A percentile compares a stretch with the other conserved stretches of the same genome.
phyloP scores from a whole-genome alignment of 2,329 filamentous ascomycete species.

The Chaetomiaceae sp. region DNA sequence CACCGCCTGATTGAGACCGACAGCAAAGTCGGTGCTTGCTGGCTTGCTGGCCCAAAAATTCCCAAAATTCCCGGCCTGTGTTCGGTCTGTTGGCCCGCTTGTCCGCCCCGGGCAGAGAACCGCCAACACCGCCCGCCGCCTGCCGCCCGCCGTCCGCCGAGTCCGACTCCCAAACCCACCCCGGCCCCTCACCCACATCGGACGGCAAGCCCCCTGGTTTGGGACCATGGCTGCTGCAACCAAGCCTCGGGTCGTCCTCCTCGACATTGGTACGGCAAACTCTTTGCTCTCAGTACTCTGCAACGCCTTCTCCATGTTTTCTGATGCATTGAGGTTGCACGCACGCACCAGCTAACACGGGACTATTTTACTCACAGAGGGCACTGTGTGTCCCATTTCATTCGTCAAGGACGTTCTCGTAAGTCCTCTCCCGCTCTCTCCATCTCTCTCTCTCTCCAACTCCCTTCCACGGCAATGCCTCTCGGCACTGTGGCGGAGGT shows the following conservation, averaged over 20 bases:
- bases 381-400: constrained; percentile 76
- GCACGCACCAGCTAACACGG: constrained; percentile 38
- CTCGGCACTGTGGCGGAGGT: constrained; percentile 10
- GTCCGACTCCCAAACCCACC: not conserved
- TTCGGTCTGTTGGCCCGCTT: constrained; percentile 3
- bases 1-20: constrained; percentile 8
- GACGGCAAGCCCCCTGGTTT: constrained; percentile 1
- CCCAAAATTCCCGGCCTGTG: not conserved
- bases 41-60: too few relatives aligned
- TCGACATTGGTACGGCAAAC: constrained; percentile 51
- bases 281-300: constrained; percentile 8
- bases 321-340: not conserved
- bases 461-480: not conserved
- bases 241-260: constrained; percentile 43
- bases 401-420: constrained; percentile 82
- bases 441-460: too few relatives aligned
- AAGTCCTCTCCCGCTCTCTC: too few relatives aligned
- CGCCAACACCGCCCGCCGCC: not conserved
- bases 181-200: not conserved
- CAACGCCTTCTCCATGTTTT: too few relatives aligned
- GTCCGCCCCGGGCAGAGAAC: constrained; percentile 1
- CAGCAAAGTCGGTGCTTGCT: not conserved
- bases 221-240: constrained; percentile 34
- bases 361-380: constrained; percentile 51
- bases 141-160: not conserved